Conservation (phyloP, 23 red algal genomes). For the Gracilaria caudata region DNA sequence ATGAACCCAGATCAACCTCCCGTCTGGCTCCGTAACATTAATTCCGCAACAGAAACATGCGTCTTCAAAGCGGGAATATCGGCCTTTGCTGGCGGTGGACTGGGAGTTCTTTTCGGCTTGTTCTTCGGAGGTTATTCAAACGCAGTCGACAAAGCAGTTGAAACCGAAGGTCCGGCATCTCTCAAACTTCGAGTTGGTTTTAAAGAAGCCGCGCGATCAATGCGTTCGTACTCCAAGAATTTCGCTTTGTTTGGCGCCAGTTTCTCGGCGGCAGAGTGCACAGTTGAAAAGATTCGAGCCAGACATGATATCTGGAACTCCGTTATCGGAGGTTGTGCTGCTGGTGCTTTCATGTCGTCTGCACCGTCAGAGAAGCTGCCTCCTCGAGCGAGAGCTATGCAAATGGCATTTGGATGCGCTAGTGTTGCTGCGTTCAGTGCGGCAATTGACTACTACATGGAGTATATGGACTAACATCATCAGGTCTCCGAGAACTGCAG, state of each 20-base stretch:
- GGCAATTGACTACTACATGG: slow-evolving; percentile 97
- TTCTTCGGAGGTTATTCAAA: slow-evolving; percentile 93
- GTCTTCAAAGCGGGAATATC: slow-evolving; percentile 90
- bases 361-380: slow-evolving; percentile 68
- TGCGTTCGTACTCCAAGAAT: slow-evolving; percentile 82
- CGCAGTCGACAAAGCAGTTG: slow-evolving; percentile 93
- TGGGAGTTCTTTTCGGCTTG: slow-evolving; percentile 88
- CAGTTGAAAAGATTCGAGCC: slow-evolving; percentile 90
- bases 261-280: slow-evolving; percentile 84
- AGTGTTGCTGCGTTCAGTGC: slow-evolving; percentile 89
- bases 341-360: slow-evolving; percentile 89
- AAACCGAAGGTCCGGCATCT: slow-evolving; percentile 70
- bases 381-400: slow-evolving; percentile 69
- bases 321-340: slow-evolving; percentile 89
- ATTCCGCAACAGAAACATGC: slow-evolving; percentile 86
- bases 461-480: slow-evolving; percentile 61
- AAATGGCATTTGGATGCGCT: slow-evolving; percentile 95
- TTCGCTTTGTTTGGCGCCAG: slow-evolving; percentile 94
- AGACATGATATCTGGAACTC: slow-evolving; percentile 98
- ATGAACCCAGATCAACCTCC: slow-evolving; percentile 53
- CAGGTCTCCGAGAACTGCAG: not conserved
- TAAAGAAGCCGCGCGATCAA: slow-evolving; percentile 61
- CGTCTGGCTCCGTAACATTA: slow-evolving; percentile 48
- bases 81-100: slow-evolving; percentile 74
- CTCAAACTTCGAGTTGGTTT: slow-evolving; percentile 83